Conservation (phyloP, 2,329 filamentous ascomycete species). For the Epicoccum nigrum region DNA sequence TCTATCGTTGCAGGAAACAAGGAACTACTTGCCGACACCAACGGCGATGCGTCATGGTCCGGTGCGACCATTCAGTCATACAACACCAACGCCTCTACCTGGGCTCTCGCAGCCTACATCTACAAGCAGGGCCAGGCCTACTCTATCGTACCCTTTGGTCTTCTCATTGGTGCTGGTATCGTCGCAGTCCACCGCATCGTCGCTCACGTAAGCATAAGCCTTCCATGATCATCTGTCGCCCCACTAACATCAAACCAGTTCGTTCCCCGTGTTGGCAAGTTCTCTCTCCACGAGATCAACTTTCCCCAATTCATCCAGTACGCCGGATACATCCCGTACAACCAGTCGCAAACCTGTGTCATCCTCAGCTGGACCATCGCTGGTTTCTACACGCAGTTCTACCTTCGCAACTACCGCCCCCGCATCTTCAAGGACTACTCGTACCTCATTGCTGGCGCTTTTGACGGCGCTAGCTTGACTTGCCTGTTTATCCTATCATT, state of each 20-base stretch:
- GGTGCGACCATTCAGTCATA: slow-evolving; percentile 23
- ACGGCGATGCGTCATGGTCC: slow-evolving; percentile 21
- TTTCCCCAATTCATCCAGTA: slow-evolving; percentile 24
- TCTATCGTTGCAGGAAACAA: slow-evolving; percentile 21
- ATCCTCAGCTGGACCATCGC: slow-evolving; percentile 23
- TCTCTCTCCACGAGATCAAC: slow-evolving; percentile 20
- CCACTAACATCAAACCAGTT: slow-evolving; percentile 6
- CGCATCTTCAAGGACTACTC: slow-evolving; percentile 27
- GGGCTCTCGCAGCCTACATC: slow-evolving; percentile 22
- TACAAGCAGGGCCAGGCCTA: slow-evolving; percentile 21
- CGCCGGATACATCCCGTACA: slow-evolving; percentile 22
- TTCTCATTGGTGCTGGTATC: slow-evolving; percentile 20
- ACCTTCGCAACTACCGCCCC: slow-evolving; percentile 23
- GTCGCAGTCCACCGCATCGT: slow-evolving; percentile 18
- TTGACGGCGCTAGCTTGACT: slow-evolving; percentile 21
- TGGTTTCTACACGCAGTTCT: slow-evolving; percentile 23
- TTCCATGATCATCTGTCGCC: neutral
- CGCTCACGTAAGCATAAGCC: slow-evolving; percentile 3
- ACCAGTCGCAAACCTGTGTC: slow-evolving; percentile 22
- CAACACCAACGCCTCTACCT: slow-evolving; percentile 24
- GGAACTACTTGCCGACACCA: slow-evolving; percentile 19
- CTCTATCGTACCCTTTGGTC: slow-evolving; percentile 21
- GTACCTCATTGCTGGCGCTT: slow-evolving; percentile 22
- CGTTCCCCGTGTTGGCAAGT: slow-evolving; percentile 20
- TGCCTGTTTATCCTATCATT: slow-evolving; percentile 24